Conservation (phyloP, 2,329 filamentous ascomycete genomes). For the Coniochaeta sp. region DNA sequence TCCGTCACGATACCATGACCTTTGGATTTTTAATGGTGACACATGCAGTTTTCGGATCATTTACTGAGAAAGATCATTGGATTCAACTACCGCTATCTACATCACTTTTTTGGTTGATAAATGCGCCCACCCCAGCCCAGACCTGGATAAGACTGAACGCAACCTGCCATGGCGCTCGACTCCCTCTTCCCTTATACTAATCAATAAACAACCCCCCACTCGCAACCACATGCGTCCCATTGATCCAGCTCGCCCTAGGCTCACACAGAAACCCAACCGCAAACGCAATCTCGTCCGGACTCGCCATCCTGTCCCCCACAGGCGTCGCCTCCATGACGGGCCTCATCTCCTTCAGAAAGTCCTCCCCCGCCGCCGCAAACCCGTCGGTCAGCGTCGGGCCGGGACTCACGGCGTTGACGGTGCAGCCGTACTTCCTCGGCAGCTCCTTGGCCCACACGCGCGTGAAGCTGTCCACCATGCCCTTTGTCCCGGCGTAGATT, state of each 20-base stretch:
- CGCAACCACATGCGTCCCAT: slow-evolving; percentile 26
- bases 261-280: slow-evolving; percentile 37
- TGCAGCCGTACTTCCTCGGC: slow-evolving; percentile 36
- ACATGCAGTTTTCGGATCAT: not conserved
- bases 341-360: slow-evolving; percentile 31
- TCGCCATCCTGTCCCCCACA: slow-evolving; percentile 31
- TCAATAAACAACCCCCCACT: slow-evolving; percentile 18
- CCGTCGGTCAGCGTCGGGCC: slow-evolving; percentile 47
- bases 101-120: not conserved
- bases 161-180: not conserved
- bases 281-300: slow-evolving; percentile 37
- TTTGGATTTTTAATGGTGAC: not conserved
- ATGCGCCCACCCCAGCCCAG: not conserved
- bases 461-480: slow-evolving; percentile 52
- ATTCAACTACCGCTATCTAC: not conserved
- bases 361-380: slow-evolving; percentile 28
- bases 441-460: slow-evolving; percentile 49
- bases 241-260: slow-evolving; percentile 37
- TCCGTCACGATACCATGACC: not conserved
- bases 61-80: not conserved
- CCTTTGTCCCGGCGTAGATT: slow-evolving; percentile 49
- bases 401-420: slow-evolving; percentile 32
- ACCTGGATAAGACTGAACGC: not conserved
- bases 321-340: slow-evolving; percentile 34
- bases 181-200: slow-evolving; percentile 4